Evolutionary conservation across 2,329 filamentous ascomycete species (phyloP), one percentile per base, ranked within the genome.

Genomic region (Pseudogymnoascus sp.): DNA sequence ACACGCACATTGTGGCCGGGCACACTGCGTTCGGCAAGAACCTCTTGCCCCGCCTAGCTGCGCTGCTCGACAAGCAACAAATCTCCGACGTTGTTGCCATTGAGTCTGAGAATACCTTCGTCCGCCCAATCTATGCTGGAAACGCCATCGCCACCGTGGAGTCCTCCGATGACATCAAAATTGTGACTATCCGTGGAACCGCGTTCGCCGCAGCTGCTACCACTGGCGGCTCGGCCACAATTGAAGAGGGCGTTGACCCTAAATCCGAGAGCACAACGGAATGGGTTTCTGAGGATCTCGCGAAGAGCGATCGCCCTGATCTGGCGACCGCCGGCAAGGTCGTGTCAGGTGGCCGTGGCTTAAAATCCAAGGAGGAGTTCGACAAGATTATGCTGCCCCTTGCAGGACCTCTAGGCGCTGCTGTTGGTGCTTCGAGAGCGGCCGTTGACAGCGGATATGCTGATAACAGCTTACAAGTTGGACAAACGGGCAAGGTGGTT

Each of bases 331-430:
- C 95, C 59, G 81, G 84, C 68, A 90, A 85, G 73, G 93, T 99
- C 18, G 95, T 99, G 18, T 96, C 93, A 7, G 95, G 95, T 67
- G 95, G 95, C 5, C 88, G 95, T 69, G 95, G 93, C 45, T 81
- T 99, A 69, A 99, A 97, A 81, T 97, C 93, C 14, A 97, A 97
- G 82, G 91, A 96, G 75, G 93, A 97, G 62, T 99, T 99, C 72
- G 93, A 99, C 78, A 87, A 84, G 70, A 76, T 99, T 62, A 97
- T 99, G 83, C 81, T 92, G 62, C 93, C 95, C 45, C 83, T 99
- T 62, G 95, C 95, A 1, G 95, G 95, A 99, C 75, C 91, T 0
- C 82, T 99, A 3, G 93, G 93, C 49, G 95, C 95, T n/a, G 95
- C 95, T 4, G 92, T 99, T 65, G 95, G 95, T 71, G 95, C 95